phyloP scores from a whole-genome alignment of 1,139 yeast genomes.

The Yamadazyma sp. region DNA sequence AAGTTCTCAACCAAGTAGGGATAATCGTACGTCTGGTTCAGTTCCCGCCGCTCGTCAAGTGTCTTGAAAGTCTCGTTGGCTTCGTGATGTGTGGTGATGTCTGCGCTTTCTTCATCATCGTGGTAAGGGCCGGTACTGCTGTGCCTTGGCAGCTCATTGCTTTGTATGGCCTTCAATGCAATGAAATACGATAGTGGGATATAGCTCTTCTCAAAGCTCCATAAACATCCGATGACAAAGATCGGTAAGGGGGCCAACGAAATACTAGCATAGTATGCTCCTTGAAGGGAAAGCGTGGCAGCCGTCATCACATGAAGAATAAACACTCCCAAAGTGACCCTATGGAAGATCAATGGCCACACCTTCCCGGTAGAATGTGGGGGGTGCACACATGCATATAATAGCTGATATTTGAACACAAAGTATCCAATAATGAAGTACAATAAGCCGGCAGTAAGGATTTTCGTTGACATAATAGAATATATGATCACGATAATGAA shows the following conservation, averaged over 20 bases:
- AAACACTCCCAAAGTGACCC: slow-evolving; percentile 57
- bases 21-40: slow-evolving; percentile 69
- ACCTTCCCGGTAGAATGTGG: slow-evolving; percentile 72
- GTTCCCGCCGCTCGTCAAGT: slow-evolving; percentile 67
- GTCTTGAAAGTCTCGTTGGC: slow-evolving; percentile 32
- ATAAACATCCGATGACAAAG: slow-evolving; percentile 62
- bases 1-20: slow-evolving; percentile 67
- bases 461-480: slow-evolving; percentile 64
- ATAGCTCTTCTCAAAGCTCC: slow-evolving; percentile 81
- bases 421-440: slow-evolving; percentile 63
- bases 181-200: slow-evolving; percentile 81
- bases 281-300: slow-evolving; percentile 78
- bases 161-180: slow-evolving; percentile 62
- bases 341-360: slow-evolving; percentile 65
- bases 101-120: slow-evolving; percentile 17
- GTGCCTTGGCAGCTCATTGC: slow-evolving; percentile 14
- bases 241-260: slow-evolving; percentile 75
- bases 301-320: slow-evolving; percentile 87
- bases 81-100: slow-evolving; percentile 4
- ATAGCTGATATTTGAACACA: slow-evolving; percentile 64
- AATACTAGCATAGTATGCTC: slow-evolving; percentile 74
- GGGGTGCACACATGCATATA: slow-evolving; percentile 67
- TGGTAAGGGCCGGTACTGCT: slow-evolving; percentile 5
- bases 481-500: slow-evolving; percentile 62
- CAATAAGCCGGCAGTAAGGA: slow-evolving; percentile 62